Percentiles rank a stretch among this genome's conserved stretches.
phyloP scores from a whole-genome alignment of 805 yeast species.

The Ogataea salicorniae region DNA sequence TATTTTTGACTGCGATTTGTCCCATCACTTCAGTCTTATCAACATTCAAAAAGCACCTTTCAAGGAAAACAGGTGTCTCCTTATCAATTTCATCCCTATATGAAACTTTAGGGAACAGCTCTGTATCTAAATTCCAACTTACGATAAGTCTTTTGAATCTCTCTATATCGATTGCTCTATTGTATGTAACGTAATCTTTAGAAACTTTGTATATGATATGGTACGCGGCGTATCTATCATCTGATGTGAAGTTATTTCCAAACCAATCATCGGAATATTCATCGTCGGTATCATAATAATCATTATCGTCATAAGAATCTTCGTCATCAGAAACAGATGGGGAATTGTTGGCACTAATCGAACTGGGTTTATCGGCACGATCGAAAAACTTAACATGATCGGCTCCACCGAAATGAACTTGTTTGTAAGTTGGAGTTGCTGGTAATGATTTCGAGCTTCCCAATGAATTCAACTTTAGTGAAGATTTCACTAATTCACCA shows the following conservation, averaged over 20 bases:
- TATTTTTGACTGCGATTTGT: constrained; percentile 70
- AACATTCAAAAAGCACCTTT: constrained; percentile 51
- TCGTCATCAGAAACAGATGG: constrained; percentile 39
- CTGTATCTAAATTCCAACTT: constrained; percentile 41
- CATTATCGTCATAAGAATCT: constrained; percentile 27
- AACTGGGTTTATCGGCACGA: constrained; percentile 68
- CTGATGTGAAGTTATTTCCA: constrained; percentile 1
- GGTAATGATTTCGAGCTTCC: constrained; percentile 39
- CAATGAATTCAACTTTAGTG: constrained; percentile 44
- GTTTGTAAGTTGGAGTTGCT: constrained; percentile 55
- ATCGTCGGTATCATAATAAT: constrained; percentile 23
- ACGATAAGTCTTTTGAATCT: constrained; percentile 20
- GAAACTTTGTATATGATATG: constrained; percentile 14
- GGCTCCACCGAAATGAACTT: constrained; percentile 81
- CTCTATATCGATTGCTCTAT: constrained; percentile 12
- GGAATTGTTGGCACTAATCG: constrained; percentile 64
- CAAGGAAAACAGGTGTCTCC: constrained; percentile 52
- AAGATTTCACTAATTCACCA: constrained; percentile 81
- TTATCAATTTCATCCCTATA: constrained; percentile 40
- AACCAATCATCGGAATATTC: constrained; percentile 16
- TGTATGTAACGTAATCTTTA: constrained; percentile 12
- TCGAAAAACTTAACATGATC: constrained; percentile 70
- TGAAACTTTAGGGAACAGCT: constrained; percentile 40
- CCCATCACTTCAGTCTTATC: constrained; percentile 63
- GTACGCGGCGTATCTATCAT: constrained; percentile 8